These are phyloP conservation scores for Umbelopsis ramanniana DNA, from an alignment of 192 early-diverging fungal species.

Conservation along the genomic window DNA sequence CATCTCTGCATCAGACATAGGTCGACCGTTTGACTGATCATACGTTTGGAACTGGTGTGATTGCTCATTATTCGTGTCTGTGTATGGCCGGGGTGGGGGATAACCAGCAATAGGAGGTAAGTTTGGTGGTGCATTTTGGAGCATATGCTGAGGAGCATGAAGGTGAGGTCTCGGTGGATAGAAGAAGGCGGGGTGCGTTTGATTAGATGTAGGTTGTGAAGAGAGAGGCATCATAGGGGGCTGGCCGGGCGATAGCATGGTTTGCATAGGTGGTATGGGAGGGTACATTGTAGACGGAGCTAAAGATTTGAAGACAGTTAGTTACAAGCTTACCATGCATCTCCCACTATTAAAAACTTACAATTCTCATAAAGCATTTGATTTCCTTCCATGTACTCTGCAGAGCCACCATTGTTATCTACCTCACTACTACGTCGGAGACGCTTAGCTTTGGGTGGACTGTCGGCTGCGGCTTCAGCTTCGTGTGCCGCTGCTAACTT, in stretches of 20 bases:
- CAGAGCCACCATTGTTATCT: not conserved
- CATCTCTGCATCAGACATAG: not conserved
- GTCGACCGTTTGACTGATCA: not conserved
- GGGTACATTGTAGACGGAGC: not conserved
- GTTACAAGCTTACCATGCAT: too few relatives aligned
- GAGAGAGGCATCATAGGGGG: slow-evolving; percentile 8
- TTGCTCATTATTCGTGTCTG: slow-evolving; percentile 4
- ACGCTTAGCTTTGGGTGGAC: slow-evolving; percentile 4
- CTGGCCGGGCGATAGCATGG: not conserved
- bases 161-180: slow-evolving; percentile 11
- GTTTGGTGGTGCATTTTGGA: slow-evolving; percentile 3
- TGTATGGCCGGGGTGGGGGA: not conserved
- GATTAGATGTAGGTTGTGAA: not conserved
- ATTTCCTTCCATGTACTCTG: not conserved
- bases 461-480: not conserved
- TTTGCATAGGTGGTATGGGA: slow-evolving; percentile 8
- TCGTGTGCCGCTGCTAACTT: not conserved
- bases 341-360: too few relatives aligned
- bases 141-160: slow-evolving; percentile 14
- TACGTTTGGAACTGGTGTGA: not conserved
- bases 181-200: slow-evolving; percentile 6
- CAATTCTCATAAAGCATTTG: not conserved
- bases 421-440: not conserved
- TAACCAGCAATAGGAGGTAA: slow-evolving; percentile 7
- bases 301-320: too few relatives aligned